Percentiles rank a stretch among this genome's conserved stretches.
Evolutionary conservation across 495 filamentous ascomycete species (phyloP).

Genomic region (Penicillium longicatenatum): DNA sequence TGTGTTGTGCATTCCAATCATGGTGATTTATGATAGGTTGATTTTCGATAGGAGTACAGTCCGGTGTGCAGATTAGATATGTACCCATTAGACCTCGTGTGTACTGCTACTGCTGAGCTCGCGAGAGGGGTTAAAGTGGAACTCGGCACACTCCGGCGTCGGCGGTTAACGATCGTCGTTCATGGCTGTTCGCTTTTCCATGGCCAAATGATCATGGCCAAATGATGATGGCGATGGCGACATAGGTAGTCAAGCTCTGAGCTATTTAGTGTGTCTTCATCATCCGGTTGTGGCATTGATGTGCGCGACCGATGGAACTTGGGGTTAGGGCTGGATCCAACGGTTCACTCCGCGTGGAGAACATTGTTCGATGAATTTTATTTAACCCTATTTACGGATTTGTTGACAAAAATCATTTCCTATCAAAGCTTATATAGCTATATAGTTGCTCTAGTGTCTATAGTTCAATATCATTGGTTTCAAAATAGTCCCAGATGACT

Average conservation of each 20-base stretch:
- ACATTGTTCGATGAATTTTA: background rate
- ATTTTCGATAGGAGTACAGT: background rate
- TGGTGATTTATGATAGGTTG: background rate
- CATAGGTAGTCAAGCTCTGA: background rate
- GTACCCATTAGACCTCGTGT: too few species aligned
- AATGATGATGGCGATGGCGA: background rate
- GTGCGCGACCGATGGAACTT: background rate
- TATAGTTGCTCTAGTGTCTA: background rate
- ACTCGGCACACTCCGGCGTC: slow-evolving; percentile 20
- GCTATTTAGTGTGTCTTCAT: too few species aligned
- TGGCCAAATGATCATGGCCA: background rate
- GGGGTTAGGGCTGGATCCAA: slow-evolving; percentile 14
- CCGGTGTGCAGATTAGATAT: too few species aligned
- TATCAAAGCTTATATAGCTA: background rate
- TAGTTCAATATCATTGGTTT: background rate
- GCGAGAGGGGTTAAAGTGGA: slow-evolving; percentile 1
- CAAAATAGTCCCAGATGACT: background rate
- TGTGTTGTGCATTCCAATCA: background rate
- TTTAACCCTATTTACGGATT: background rate
- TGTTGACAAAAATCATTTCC: background rate
- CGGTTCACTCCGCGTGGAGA: slow-evolving; percentile 9
- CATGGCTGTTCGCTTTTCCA: background rate
- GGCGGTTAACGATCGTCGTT: background rate
- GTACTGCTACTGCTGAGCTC: too few species aligned
- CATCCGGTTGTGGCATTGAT: slow-evolving; percentile 2